Base-by-base conservation (phyloP, 2,329 filamentous ascomycete species). In the Xylaria sp. region DNA sequence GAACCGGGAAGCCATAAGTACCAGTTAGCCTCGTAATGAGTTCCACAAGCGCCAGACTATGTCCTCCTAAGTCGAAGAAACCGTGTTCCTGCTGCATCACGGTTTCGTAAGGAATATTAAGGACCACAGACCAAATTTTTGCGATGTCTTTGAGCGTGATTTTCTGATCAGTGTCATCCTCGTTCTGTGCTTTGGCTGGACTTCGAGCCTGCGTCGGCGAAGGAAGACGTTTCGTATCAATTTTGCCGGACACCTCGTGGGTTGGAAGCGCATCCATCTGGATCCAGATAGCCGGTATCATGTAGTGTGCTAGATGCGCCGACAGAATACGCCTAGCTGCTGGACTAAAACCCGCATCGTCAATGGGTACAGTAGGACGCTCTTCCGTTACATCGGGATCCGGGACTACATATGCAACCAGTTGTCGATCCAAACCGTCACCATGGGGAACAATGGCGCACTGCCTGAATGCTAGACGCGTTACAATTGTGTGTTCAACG, bases 11-110 rank as follows among this genome's bases (percentile, higher is more conserved):
- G 4, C 90, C 90, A 70, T 92, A 92, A 0, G 83, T 84, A 61
- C 86, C 86, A 0, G 89, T 87, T 14, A 94, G 74, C 35, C 87
- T 86, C 25, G 87, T 87, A n/a, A 91, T 87, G 25, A 94, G 82
- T 63, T 92, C 89, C 0, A 91, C 91, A n/a, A 94, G 84, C 1
- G 87, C 87, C 56, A 94, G 78, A 0, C 90, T 93, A 75, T 94
- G 91, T 0, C 91, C 91, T 37, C 91, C 91, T 1, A 94, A 79
- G 63, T 94, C 91, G 73, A 94, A 94, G 76, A 94, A 94, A 74
- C 88, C 89, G 73, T 92, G 88, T 64, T 91, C 87, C 1, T 80
- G 84, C 72, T 70, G 66, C 55, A 89, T 90, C 23, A 94, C 85
- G 19, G 84, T 80, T 42, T 77, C 82, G 9, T 81, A 78, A 0